Evolutionary conservation across 2,329 filamentous ascomycete species (phyloP).

Genomic region (Cladosporium sp.): DNA sequence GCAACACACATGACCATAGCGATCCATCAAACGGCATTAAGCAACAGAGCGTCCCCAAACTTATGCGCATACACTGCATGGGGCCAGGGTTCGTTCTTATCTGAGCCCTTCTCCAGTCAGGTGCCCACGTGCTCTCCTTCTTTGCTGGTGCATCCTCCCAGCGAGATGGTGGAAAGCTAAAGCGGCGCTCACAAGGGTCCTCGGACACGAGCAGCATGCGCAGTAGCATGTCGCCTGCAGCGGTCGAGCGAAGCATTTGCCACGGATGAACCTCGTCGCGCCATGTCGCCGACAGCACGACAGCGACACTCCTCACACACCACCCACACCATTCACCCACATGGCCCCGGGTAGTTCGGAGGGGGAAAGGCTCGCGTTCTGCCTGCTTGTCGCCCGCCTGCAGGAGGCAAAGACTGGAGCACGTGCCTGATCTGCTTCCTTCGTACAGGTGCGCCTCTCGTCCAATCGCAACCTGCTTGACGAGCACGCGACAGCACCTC

Average conservation of each 20-base stretch:
- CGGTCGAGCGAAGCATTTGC: not conserved
- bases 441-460: constrained; percentile 1
- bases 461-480: constrained; percentile 5
- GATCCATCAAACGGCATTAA: no score
- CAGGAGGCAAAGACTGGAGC: not conserved
- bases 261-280: not conserved
- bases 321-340: not conserved
- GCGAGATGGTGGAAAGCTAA: not conserved
- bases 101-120: not conserved
- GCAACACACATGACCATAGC: no score
- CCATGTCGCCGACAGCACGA: not conserved
- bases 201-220: no score
- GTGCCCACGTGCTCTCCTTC: constrained; percentile 5
- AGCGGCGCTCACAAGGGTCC: not conserved
- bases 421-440: constrained; percentile 11
- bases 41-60: no score
- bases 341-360: not conserved
- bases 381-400: not conserved
- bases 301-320: not conserved
- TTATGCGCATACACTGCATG: no score
- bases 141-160: not conserved
- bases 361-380: not conserved
- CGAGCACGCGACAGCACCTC: constrained; percentile 9
- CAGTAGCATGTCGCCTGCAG: no score
- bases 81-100: not conserved